A percentile compares a stretch with the other conserved stretches of the same genome.
Evolutionary conservation across 1,139 yeast species (phyloP).

Genomic region (Scheffersomyces insectosa): DNA sequence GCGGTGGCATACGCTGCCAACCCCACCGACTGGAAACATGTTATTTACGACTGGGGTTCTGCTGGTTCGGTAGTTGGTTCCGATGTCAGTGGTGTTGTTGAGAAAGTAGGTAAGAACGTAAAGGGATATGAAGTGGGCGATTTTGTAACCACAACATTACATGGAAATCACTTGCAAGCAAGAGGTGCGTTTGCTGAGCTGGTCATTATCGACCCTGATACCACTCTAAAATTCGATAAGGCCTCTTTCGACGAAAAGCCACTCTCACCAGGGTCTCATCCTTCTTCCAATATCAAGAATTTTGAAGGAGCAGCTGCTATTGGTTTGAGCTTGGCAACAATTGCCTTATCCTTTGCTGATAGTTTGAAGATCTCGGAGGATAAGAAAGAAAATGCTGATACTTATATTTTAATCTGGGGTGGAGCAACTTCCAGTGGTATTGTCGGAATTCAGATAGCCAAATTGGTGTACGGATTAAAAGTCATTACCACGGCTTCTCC

Average conservation of each 20-base stretch:
- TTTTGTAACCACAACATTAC: constrained; percentile 34
- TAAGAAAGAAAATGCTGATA: constrained; percentile 25
- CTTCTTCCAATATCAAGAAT: constrained; percentile 26
- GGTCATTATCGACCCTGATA: constrained; percentile 37
- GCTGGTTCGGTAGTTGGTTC: constrained; percentile 55
- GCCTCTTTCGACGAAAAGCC: constrained; percentile 8
- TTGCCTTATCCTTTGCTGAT: constrained; percentile 34
- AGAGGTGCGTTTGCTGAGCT: constrained; percentile 67
- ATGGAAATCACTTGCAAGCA: constrained; percentile 26
- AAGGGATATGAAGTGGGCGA: constrained; percentile 53
- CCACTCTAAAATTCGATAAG: constrained; percentile 33
- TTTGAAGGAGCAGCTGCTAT: constrained; percentile 66
- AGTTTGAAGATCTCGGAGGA: constrained; percentile 22
- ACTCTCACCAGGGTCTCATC: constrained; percentile 15
- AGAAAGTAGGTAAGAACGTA: constrained; percentile 54
- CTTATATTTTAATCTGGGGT: constrained; percentile 44
- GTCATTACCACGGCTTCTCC: constrained; percentile 43
- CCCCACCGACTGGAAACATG: constrained; percentile 76
- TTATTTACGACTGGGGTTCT: constrained; percentile 33
- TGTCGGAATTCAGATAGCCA: constrained; percentile 43
- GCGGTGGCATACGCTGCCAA: constrained; percentile 61
- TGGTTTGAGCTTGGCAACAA: constrained; percentile 52
- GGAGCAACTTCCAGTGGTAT: constrained; percentile 50
- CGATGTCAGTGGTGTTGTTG: constrained; percentile 62
- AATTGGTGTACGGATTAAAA: constrained; percentile 34